Evolutionary conservation across 177 flowering plant species (phyloP), one percentile per base, ranked within the genome.

Genomic region (Viscum album): DNA sequence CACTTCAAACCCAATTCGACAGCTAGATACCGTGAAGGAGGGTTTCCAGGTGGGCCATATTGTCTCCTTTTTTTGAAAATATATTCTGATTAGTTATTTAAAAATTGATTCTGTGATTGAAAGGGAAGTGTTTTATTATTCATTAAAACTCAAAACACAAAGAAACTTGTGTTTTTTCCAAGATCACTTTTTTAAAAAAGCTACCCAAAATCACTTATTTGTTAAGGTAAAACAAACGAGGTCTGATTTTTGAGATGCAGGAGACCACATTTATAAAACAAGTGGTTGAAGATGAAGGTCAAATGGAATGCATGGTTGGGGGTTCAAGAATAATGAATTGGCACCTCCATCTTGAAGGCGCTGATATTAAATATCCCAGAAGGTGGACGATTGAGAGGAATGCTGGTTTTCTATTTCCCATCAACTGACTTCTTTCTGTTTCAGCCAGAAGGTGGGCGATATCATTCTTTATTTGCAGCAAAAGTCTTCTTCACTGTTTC

Each of bases 261-360:
- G 98, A 88, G 75, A 94, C 96, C 12, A 87, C 93, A 58, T 94
- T 94, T 77, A 89, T 95, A 73, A 91, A 90, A 71, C 97, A 90
- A 78, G 67, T 90, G 43, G 90, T 95, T 65, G 97, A 85, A 84
- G 99, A 95, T 79, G 99, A 95, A 81, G 83, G 84, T 72, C 91
- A 85, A 79, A 95, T 95, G 97, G 98, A 92, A 81, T 92, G 86
- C 50, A 71, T 71, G 64, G 83, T 61, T 71, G 83, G 85, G 61
- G 90, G 98, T 79, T 78, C 82, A 43, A 83, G 70, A 68, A 77
- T 92, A 66, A 78, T 90, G 89, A 90, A 83, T 68, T 95, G 99
- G 99, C 96, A 90, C 80, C 91, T 90, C 15, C 99, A 92, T 79
- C 76, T 95, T 78, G 96, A 86, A 73, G 81, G 84, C 66, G 79